Base-by-base conservation (phyloP, 2,329 filamentous ascomycete genomes). In the Colletotrichum aenigma region DNA sequence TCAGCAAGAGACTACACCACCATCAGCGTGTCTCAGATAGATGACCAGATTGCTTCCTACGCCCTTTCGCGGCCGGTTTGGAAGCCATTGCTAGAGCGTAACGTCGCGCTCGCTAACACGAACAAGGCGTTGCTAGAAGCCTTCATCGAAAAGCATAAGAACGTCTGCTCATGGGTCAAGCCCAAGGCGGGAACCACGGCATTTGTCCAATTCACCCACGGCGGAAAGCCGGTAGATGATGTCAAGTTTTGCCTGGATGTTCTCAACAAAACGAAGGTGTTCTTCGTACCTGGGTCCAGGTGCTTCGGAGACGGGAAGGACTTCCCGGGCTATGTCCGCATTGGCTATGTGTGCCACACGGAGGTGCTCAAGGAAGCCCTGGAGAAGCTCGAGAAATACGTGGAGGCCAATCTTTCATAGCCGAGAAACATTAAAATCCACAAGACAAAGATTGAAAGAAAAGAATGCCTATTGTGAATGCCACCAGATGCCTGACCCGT, bases 1-100 rank as follows among this genome's bases (percentile, higher is more conserved):
- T 84, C 87, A 16, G 92, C 93, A 2, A 89, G 95, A 55, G 93
- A 97, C 83, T 97, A 97, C 86, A 97, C 95, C 5, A 96, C 94
- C 30, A 97, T 97, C 80, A 94, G 93, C 52, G 95, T 97, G 0
- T 94, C 94, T n/a, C 92, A 93, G 80, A 86, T 98, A 8, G 95
- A 97, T 82, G 95, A 98, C 82, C 90, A 91, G 66, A 88, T 98
- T 13, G 96, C 95, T 3, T 90, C 91, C 32, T 96, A 93, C 80
- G 95, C 96, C 0, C 86, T 98, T 9, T 90, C 91, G 7, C 78
- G 81, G 7, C 78, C 81, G 3, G 87, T 91, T 4, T 82, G 83
- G 32, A 81, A 81, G 6, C 79, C 79, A 6, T 80, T 88, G 13
- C 86, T 90, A 3, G 85, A 87, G 38, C 93, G 93, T 24, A 90